Evolutionary conservation across 495 filamentous ascomycete species (phyloP), one percentile per base, ranked within the genome.

Genomic region (Talaromyces ruber): DNA sequence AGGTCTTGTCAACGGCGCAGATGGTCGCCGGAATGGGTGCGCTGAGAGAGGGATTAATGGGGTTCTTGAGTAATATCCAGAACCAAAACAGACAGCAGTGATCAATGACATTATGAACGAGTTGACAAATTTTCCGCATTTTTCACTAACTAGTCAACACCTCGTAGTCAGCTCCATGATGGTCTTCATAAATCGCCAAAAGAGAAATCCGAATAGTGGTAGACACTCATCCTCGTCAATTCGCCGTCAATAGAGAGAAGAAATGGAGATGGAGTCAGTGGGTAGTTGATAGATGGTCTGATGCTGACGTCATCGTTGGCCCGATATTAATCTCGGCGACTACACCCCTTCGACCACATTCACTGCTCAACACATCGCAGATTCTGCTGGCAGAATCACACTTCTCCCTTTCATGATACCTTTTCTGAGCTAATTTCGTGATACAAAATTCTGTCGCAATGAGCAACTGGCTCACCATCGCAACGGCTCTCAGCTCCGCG

Each of bases 401-500:
- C 14, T 12, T 47, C n/a, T 18, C 16, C 14, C 39, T 43, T 18
- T 0, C n/a, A n/a, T 18, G 16, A 43, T 43, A 18, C 30, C 9
- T 34, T 11, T 43, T n/a, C 39, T 47, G 18, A 47, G 12, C 0
- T 21, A 21, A 21, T 9, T 21, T 4, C 21, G 9, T 47, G n/a
- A 22, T 4, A 9, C 6, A 21, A n/a, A n/a, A 24, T 54, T 5
- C 6, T 28, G 21, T 47, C 39, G 26, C 32, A 5, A 60, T 60
- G 59, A 60, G 39, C 29, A 52, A 4, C 29, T 60, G 37, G 59
- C 59, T 60, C 39, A 47, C 59, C 11, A 11, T 66, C 55, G 64
- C 58, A 29, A 67, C 69, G 18, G 74, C 75, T 22, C 65, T 78
- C 14, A 90, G 84, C 75, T 94, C 92, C 8, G 62, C 80, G 1